Base-by-base conservation (phyloP, 306 rosid species). In the Lathyrus aphaca region DNA sequence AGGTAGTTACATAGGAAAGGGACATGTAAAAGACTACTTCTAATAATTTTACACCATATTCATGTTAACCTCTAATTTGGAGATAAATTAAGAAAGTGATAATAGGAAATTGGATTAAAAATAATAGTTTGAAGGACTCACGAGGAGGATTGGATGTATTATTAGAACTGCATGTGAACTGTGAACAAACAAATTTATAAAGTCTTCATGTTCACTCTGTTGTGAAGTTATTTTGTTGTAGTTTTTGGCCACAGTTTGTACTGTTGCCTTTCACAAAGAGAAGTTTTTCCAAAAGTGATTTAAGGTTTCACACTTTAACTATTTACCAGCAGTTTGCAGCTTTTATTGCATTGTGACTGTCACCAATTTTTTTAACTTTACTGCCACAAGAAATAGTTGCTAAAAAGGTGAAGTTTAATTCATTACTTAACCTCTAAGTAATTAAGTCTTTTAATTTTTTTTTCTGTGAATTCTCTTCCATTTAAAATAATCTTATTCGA, bases 191-290 rank as follows among this genome's bases (percentile, higher is more conserved):
- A 5, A 13, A 25, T 23, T 12, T 2, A 5, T 21, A 8, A 30
- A 46, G 73, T 64, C 42, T 18, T 42, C 37, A 54, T 27, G 55
- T 49, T 50, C 44, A 51, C 35, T 50, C 43, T 37, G 46, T 55
- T 50, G 12, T 59, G 25, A 32, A 32, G 44, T 32, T 29, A 14
- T 59, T 23, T 2, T 57, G 64, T 57, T 14, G 42, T 30, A 10
- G 23, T n/a, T 59, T 18, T 16, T 30, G 27, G 27, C 45, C 9
- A 4, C 23, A 44, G 35, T 21, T 73, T 50, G 63, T 50, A 51
- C 45, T 4, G 43, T 59, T 65, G 19, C 58, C 8, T 0, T 44
- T 64, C 21, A 54, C 5, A 56, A 9, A 46, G 54, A 21, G 32
- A 59, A 61, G 6, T 6, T 58, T 39, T 16, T 58, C 12, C 18